Percentiles rank a stretch among this genome's conserved stretches.
These are phyloP conservation scores for Pueraria montana DNA, from an alignment of 306 rosid genomes.

Conservation along the genomic window DNA sequence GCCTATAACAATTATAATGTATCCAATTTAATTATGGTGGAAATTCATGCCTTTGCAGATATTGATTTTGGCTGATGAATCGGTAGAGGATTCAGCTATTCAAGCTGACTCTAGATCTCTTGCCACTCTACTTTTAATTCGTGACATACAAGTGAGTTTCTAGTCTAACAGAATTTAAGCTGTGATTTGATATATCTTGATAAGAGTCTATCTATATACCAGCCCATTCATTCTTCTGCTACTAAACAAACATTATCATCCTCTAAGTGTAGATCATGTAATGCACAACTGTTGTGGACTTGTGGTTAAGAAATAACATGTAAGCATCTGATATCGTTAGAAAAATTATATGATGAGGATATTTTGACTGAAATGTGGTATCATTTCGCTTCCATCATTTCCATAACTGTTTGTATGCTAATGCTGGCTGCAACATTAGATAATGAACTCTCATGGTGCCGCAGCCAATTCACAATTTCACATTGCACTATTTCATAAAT, in stretches of 20 bases:
- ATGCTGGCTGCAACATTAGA: conserved; percentile 30
- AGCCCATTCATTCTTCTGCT: conserved; percentile 2
- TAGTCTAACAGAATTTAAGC: conserved; percentile 32
- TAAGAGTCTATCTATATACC: conserved; percentile 4
- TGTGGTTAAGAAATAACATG: conserved; percentile 26
- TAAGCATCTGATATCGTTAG: conserved; percentile 33
- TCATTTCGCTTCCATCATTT: background rate
- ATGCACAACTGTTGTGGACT: conserved; percentile 4
- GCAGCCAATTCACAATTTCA: conserved; percentile 3
- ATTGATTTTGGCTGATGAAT: conserved; percentile 93
- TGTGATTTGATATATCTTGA: conserved; percentile 20
- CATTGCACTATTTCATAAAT: background rate
- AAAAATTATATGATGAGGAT: conserved; percentile 2
- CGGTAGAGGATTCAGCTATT: conserved; percentile 96
- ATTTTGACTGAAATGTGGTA: conserved; percentile 22
- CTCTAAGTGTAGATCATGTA: conserved; percentile 28
- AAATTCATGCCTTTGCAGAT: conserved; percentile 60
- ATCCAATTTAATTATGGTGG: conserved; percentile 33
- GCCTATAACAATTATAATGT: conserved; percentile 20
- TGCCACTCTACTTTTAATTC: conserved; percentile 89
- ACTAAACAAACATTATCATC: background rate
- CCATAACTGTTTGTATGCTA: conserved; percentile 4
- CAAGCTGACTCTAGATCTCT: conserved; percentile 99
- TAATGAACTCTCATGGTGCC: conserved; percentile 3
- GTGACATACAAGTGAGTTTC: conserved; percentile 85